A percentile compares a stretch with the other conserved stretches of the same genome.
Conservation (phyloP, 1,139 yeast species). For the Yamadazyma epiphylla region DNA sequence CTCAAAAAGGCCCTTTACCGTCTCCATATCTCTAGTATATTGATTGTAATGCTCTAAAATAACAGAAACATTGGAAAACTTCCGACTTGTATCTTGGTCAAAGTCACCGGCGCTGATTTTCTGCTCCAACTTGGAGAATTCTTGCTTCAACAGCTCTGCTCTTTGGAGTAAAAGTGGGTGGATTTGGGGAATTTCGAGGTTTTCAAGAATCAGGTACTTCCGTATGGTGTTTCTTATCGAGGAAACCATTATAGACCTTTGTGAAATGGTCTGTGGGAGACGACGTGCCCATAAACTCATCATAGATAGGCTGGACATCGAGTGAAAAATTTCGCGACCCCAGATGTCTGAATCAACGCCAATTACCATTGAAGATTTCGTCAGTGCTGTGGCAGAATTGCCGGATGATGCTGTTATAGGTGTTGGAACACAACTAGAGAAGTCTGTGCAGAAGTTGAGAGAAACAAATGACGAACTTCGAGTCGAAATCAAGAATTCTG, state of each 20-base stretch:
- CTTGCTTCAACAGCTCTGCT: constrained; percentile 51
- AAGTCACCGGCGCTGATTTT: constrained; percentile 47
- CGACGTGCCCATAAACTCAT: too few species aligned
- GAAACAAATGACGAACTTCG: constrained; percentile 29
- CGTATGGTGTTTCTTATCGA: too few species aligned
- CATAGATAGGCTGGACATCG: too few species aligned
- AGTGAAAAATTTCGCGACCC: background rate
- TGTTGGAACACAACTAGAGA: constrained; percentile 21
- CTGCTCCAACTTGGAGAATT: constrained; percentile 46
- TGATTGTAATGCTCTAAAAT: constrained; percentile 50
- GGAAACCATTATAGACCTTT: too few species aligned
- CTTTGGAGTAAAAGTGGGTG: constrained; percentile 63
- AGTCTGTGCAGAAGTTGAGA: constrained; percentile 25
- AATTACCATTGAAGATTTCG: constrained; percentile 25
- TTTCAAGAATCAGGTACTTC: constrained; percentile 2
- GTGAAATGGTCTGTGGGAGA: background rate
- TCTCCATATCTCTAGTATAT: constrained; percentile 38
- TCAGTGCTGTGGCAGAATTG: constrained; percentile 28
- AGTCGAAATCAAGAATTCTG: constrained; percentile 20
- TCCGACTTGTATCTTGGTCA: constrained; percentile 53
- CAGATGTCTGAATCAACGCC: constrained; percentile 20
- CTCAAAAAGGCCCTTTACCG: constrained; percentile 34
- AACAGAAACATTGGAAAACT: constrained; percentile 51
- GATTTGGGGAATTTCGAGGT: constrained; percentile 20
- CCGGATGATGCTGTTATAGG: constrained; percentile 27